phyloP scores from a whole-genome alignment of 1,284 basidiomycete genomes.

The Singerocomus inundabilis region DNA sequence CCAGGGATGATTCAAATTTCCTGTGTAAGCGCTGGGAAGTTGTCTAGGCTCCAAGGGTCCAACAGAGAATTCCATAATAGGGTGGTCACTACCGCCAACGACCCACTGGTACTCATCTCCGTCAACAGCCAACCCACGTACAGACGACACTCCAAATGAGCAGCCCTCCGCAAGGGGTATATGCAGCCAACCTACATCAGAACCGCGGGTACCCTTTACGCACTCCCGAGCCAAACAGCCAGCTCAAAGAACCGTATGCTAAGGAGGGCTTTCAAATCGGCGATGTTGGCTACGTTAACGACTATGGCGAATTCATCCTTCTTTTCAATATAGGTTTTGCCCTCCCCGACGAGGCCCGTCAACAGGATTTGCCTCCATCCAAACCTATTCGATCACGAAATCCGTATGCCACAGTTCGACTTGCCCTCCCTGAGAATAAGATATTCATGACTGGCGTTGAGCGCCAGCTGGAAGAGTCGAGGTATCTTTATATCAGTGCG shows the following conservation, averaged over 20 bases:
- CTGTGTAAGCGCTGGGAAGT: too few species aligned
- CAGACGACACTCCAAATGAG: background rate
- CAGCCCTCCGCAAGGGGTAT: background rate
- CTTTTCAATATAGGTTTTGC: conserved; percentile 8
- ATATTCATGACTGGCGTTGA: background rate
- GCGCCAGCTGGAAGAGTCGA: background rate
- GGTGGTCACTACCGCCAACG: too few species aligned
- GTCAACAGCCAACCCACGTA: too few species aligned
- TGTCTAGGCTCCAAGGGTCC: too few species aligned
- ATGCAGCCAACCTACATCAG: conserved; percentile 9
- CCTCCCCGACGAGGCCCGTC: background rate
- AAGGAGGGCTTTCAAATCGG: conserved; percentile 8
- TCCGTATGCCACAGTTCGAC: background rate
- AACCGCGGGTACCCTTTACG: conserved; percentile 9
- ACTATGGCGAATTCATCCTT: conserved; percentile 1
- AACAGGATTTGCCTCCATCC: background rate
- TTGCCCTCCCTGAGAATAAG: background rate
- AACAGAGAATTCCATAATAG: too few species aligned
- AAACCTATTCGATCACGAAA: background rate
- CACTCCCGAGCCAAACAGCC: background rate
- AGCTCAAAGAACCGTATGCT: background rate
- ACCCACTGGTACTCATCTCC: too few species aligned
- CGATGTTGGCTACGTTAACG: conserved; percentile 7
- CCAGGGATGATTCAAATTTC: too few species aligned
- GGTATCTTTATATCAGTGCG: background rate